Evolutionary conservation across 495 filamentous ascomycete species (phyloP).

Genomic region (Aspergillus affinis): DNA sequence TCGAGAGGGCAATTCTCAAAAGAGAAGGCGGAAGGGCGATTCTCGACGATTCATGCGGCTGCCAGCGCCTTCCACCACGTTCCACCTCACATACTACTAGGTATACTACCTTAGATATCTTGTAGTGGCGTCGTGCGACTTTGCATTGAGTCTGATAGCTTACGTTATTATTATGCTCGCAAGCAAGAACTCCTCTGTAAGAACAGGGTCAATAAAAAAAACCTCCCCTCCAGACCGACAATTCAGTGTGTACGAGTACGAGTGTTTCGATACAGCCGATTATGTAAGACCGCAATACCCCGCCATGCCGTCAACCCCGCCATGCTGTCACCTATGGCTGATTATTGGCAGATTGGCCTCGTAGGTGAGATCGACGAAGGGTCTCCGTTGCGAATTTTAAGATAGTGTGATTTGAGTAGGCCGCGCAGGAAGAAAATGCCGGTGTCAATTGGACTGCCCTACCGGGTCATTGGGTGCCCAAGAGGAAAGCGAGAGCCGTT

Average conservation of each 20-base stretch:
- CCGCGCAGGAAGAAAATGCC: too few species aligned
- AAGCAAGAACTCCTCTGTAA: too few species aligned
- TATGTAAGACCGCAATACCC: not conserved
- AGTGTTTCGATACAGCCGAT: not conserved
- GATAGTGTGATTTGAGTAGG: too few species aligned
- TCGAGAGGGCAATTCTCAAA: not conserved
- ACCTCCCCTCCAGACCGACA: too few species aligned
- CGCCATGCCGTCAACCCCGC: slow-evolving; percentile 15
- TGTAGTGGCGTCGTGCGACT: too few species aligned
- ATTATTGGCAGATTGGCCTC: too few species aligned
- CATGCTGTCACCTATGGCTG: slow-evolving; percentile 6
- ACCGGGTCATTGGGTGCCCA: not conserved
- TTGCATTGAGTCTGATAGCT: too few species aligned
- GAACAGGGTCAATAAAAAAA: too few species aligned
- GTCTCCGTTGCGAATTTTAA: too few species aligned
- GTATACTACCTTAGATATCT: too few species aligned
- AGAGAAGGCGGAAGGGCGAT: slow-evolving; percentile 4
- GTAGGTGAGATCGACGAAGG: too few species aligned
- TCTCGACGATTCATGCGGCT: slow-evolving; percentile 25
- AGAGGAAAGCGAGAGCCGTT: not conserved
- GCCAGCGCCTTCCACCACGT: slow-evolving; percentile 22
- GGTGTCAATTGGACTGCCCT: not conserved
- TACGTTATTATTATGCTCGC: too few species aligned
- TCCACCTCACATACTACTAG: slow-evolving; percentile 6
- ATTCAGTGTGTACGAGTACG: not conserved